Conservation (phyloP, 805 yeast species). For the Kodamaea laetipori region DNA sequence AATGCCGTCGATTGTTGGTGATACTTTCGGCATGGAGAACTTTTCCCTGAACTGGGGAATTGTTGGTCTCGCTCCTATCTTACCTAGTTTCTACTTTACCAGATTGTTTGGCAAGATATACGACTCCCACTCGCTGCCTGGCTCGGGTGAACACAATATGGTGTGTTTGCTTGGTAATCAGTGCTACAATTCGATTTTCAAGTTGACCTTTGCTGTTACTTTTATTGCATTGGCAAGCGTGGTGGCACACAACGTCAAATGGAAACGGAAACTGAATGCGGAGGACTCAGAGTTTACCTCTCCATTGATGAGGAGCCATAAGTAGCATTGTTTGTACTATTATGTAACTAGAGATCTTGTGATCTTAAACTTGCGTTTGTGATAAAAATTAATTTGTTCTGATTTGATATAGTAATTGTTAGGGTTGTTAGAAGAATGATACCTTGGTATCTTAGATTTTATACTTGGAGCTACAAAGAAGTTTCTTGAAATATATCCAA, state of each 20-base stretch:
- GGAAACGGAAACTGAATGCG: constrained; percentile 2
- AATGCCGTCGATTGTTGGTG: constrained; percentile 76
- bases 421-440: too few species aligned
- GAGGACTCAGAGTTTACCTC: constrained; percentile 3
- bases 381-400: too few species aligned
- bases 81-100: constrained; percentile 62
- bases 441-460: too few species aligned
- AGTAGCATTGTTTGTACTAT: constrained; percentile 4
- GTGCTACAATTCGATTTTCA: constrained; percentile 51
- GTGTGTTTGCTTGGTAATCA: constrained; percentile 34
- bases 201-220: constrained; percentile 37
- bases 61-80: constrained; percentile 64
- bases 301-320: constrained; percentile 5
- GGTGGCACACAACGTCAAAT: constrained; percentile 10
- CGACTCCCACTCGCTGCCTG: constrained; percentile 44
- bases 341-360: not conserved
- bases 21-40: constrained; percentile 65
- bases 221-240: constrained; percentile 26
- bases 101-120: constrained; percentile 63
- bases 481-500: too few species aligned
- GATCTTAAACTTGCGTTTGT: not conserved
- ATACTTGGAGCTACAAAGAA: too few species aligned
- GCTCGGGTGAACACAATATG: constrained; percentile 8
- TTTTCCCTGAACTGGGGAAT: constrained; percentile 78
- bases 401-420: too few species aligned